Base-by-base conservation (phyloP, 148 eudicot species). In the Chenopodium berlandieri region DNA sequence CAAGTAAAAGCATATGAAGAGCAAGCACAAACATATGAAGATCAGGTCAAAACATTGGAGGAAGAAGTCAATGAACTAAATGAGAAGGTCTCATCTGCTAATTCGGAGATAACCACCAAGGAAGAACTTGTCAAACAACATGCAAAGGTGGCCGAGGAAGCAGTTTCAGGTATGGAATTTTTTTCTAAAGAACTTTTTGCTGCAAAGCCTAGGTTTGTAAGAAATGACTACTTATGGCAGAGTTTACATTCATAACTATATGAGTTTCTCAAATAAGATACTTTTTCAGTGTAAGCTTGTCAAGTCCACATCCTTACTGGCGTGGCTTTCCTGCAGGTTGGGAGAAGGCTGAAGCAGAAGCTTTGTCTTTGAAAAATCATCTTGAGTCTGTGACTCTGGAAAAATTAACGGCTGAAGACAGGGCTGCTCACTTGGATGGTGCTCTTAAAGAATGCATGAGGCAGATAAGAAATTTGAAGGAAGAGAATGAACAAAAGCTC, bases 321-420 rank as follows among this genome's bases (percentile, higher is more conserved):
- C 48, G 8, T 23, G 73, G 27, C 46, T 75, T 47, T 79, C 16
- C 52, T 88, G 52, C 90, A 97, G 99, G 99, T 80, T 97, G 99
- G 99, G 99, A 97, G 84, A 97, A 94, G 87, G 99, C 98, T 69
- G 99, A 97, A 72, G 90, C 94, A 30, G 99, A 97, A 88, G 98
- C 98, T 83, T 82, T 91, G 79, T 83, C 98, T 25, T 81, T 97
- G 77, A 97, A 92, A 89, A 89, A 83, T 83, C 95, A 97, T 72
- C 86, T 97, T n/a, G 99, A 97, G 75, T 83, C 99, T 22, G 98
- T 97, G 63, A 94, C 98, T 13, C 89, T 97, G 52, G 86, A 90
- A 66, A 97, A 97, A 86, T 91, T 97, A 48, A 91, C 94, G 25
- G 98, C 92, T 19, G 99, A 97, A 87, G 97, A 97, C 83, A 85